phyloP scores from a whole-genome alignment of 2,329 filamentous ascomycete species.

The Orbilia javanica region DNA sequence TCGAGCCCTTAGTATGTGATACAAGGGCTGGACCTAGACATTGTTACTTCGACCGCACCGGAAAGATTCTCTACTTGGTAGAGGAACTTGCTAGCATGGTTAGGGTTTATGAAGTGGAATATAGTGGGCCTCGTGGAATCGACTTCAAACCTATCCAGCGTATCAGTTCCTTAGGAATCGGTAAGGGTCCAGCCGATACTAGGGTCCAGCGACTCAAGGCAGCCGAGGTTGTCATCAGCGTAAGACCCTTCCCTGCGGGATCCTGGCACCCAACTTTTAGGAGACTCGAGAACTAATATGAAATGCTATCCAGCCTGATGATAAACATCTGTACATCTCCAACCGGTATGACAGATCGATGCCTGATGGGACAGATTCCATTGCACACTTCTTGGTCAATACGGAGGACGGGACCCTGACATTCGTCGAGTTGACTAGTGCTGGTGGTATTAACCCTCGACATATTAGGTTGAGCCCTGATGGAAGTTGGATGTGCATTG shows the following conservation, averaged over 20 bases:
- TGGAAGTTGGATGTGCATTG: slow-evolving; percentile 76
- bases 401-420: slow-evolving; percentile 70
- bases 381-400: slow-evolving; percentile 74
- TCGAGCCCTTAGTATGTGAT: slow-evolving; percentile 67
- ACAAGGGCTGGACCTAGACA: slow-evolving; percentile 76
- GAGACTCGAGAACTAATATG: not conserved
- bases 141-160: slow-evolving; percentile 66
- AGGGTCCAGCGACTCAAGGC: slow-evolving; percentile 65
- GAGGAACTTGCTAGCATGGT: slow-evolving; percentile 74
- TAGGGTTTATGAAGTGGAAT: slow-evolving; percentile 71
- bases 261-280: not conserved
- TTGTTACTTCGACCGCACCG: slow-evolving; percentile 69
- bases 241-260: slow-evolving; percentile 66
- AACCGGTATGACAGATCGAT: slow-evolving; percentile 75
- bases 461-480: slow-evolving; percentile 70
- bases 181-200: slow-evolving; percentile 48
- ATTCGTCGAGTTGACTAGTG: slow-evolving; percentile 72
- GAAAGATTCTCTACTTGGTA: slow-evolving; percentile 70
- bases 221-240: slow-evolving; percentile 73
- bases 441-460: slow-evolving; percentile 75
- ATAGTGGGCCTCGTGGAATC: slow-evolving; percentile 64
- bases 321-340: slow-evolving; percentile 75
- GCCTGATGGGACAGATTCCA: slow-evolving; percentile 69
- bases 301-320: slow-evolving; percentile 68
- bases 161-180: slow-evolving; percentile 68